Base-by-base conservation (phyloP, 495 filamentous ascomycete species). In the Lasiosphaeria hispida region DNA sequence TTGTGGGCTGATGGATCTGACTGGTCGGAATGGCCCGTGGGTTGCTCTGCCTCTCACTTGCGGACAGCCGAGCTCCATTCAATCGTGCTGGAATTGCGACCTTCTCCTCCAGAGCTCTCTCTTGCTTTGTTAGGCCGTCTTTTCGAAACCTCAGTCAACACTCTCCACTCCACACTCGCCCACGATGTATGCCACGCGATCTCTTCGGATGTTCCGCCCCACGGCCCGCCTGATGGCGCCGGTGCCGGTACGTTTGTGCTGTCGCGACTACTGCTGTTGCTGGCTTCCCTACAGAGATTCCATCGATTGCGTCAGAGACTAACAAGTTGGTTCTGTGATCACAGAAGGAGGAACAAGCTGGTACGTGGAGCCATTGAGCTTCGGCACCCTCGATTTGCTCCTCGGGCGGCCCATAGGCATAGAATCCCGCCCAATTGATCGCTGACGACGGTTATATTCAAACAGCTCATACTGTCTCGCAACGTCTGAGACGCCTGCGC, bases 381-480 rank as follows among this genome's bases (percentile, higher is more conserved):
- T 34, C 60, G 47, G 48, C 52, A 52, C 50, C 37, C 35, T 48
- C 34, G 36, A 30, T 30, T 2, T 5, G 23, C 23, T 30, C 23
- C 14, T 0, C n/a, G 51, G 42, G 19, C 53, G 15, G 40, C 41
- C 8, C 5, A 14, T 50, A 17, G 36, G n/a, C 15, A 49, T 18
- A 36, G 50, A 48, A 11, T 49, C 17, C 53, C 23, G 8, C 11
- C 10, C 30, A 49, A 56, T 40, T 15, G 13, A 30, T 55, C 53
- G 52, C 70, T 74, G 61, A 75, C 61, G 49, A 39, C 48, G 43
- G 33, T 42, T 36, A 42, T 34, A 39, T 13, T 23, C 33, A 33
- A 23, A 62, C 65, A 98, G 94, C 90, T 70, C 94, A 97, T 80
- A 97, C 94, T 57, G 87, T 99, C 77, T 97, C 94, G 45, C 94